Conservation (phyloP, 768 basidiomycete genomes). For the Boletales sp. region DNA sequence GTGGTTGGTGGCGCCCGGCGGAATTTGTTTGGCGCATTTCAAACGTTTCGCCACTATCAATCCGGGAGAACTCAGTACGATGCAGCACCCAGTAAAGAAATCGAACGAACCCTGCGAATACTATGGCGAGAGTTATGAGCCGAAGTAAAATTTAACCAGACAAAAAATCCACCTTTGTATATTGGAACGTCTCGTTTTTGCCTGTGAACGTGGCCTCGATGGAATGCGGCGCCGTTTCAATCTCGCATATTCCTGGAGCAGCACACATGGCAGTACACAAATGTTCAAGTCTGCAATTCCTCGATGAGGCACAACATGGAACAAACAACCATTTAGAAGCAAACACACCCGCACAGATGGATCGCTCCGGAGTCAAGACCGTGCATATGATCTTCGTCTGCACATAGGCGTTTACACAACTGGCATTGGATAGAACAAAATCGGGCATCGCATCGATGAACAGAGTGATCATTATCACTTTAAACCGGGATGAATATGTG, state of each 20-base stretch:
- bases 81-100: neutral
- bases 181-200: conserved; percentile 57
- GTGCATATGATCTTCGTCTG: conserved; percentile 48
- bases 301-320: neutral
- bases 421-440: conserved; percentile 54
- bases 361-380: conserved; percentile 36
- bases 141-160: neutral
- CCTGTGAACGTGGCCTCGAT: conserved; percentile 63
- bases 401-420: conserved; percentile 54
- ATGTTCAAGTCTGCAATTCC: conserved; percentile 46
- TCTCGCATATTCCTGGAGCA: conserved; percentile 51
- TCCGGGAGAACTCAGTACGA: neutral
- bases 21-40: conserved; percentile 46
- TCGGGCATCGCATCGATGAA: conserved; percentile 49
- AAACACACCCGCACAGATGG: conserved; percentile 56
- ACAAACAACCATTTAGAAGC: neutral
- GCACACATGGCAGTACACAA: conserved; percentile 41
- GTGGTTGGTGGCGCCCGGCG: conserved; percentile 41
- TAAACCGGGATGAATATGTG: neutral
- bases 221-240: conserved; percentile 54
- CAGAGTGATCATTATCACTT: conserved; percentile 44
- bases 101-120: conserved; percentile 47
- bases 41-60: conserved; percentile 46
- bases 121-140: conserved; percentile 22
- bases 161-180: conserved; percentile 48